phyloP scores from a whole-genome alignment of 768 basidiomycete genomes.

The Russula abietina region DNA sequence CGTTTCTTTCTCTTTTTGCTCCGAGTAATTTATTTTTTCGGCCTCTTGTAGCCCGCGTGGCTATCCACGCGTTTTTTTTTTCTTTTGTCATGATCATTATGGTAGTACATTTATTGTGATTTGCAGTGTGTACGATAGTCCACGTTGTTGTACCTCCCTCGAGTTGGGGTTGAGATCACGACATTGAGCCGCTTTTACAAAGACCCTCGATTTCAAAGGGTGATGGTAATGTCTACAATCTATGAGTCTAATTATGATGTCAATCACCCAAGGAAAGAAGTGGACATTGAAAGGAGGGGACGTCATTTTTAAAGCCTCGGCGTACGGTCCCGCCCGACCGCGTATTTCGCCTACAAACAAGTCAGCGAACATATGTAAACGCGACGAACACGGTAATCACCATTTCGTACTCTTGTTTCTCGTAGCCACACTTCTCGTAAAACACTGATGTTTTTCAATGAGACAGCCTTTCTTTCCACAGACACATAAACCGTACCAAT shows the following conservation, averaged over 20 bases:
- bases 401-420: conserved; percentile 93
- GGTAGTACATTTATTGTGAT: conserved; percentile 19
- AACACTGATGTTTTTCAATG: too few relatives aligned
- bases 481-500: conserved; percentile 64
- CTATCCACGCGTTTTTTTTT: conserved; percentile 14
- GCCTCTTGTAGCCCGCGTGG: conserved; percentile 12
- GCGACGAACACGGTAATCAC: conserved; percentile 36
- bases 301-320: conserved; percentile 28
- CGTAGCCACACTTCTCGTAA: conserved; percentile 93
- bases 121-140: conserved; percentile 19
- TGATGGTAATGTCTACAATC: background rate
- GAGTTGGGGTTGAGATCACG: background rate
- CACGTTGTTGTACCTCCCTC: conserved; percentile 14
- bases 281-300: background rate
- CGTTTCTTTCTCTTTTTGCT: background rate
- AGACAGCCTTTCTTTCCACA: conserved; percentile 2
- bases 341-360: conserved; percentile 50
- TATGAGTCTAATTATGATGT: background rate
- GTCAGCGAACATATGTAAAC: background rate
- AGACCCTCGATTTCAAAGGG: background rate
- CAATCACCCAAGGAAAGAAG: background rate
- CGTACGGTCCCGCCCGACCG: conserved; percentile 39
- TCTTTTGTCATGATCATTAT: conserved; percentile 10
- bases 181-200: background rate
- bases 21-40: conserved; percentile 9